These are phyloP conservation scores for Musa schizocarpa DNA, from an alignment of 176 grass and related monocot species.

Conservation along the genomic window DNA sequence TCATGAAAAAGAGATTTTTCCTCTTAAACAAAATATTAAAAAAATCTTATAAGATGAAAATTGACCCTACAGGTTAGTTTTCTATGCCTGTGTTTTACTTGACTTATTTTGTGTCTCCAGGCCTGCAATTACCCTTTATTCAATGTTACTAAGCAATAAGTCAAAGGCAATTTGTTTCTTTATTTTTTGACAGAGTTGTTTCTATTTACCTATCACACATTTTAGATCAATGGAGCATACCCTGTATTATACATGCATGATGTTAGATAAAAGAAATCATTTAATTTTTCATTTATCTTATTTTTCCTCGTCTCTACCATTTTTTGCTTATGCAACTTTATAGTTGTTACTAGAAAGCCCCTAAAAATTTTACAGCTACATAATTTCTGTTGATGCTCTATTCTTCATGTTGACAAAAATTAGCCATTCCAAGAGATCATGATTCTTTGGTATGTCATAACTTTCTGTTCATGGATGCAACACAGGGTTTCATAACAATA, in stretches of 20 bases:
- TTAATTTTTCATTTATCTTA: neutral
- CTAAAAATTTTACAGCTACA: too few relatives aligned
- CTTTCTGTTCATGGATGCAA: constrained; percentile 10
- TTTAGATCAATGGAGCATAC: neutral
- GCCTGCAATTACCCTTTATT: neutral
- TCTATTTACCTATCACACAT: neutral
- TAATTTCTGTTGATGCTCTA: too few relatives aligned
- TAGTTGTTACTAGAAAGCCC: neutral
- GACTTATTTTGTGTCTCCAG: neutral
- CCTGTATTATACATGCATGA: neutral
- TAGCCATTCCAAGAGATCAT: neutral
- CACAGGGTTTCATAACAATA: constrained; percentile 59
- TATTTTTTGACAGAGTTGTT: neutral
- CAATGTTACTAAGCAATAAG: neutral
- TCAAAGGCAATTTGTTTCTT: too few relatives aligned
- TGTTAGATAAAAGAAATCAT: neutral
- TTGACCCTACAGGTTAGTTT: neutral
- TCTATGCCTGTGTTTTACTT: neutral
- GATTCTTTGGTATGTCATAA: neutral
- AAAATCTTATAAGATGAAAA: neutral
- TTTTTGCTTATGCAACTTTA: neutral
- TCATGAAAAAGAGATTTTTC: neutral
- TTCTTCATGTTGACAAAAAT: neutral
- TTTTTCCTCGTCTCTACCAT: neutral
- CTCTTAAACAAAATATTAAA: neutral